Conservation (phyloP, 768 basidiomycete genomes). For the Leccinum subgranulosum region DNA sequence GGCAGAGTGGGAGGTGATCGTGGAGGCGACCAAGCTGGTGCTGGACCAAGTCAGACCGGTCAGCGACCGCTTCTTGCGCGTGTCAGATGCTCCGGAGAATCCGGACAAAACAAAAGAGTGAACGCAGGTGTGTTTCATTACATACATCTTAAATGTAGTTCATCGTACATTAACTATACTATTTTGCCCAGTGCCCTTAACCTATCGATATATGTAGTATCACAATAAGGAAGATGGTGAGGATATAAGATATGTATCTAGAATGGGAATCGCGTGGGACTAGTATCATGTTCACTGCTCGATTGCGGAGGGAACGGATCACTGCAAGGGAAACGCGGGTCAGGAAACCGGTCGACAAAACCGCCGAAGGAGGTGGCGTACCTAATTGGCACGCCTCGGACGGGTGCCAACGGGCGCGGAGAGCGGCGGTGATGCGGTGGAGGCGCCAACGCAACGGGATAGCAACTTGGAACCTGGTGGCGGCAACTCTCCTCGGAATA, state of each 20-base stretch:
- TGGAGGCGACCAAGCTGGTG: conserved; percentile 74
- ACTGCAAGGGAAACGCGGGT: conserved; percentile 7
- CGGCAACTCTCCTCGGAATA: conserved; percentile 19
- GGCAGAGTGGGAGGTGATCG: conserved; percentile 89
- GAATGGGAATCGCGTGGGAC: conserved; percentile 28
- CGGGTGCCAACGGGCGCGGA: conserved; percentile 12
- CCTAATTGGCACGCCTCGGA: conserved; percentile 13
- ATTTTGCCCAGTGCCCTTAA: conserved; percentile 16
- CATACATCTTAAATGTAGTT: not conserved
- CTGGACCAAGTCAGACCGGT: conserved; percentile 49
- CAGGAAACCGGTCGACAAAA: not conserved
- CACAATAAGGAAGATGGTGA: not conserved
- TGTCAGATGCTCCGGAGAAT: not conserved
- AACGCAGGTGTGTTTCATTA: conserved; percentile 9
- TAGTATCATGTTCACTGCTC: conserved; percentile 5
- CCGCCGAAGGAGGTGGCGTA: conserved; percentile 1
- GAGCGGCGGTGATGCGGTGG: conserved; percentile 29
- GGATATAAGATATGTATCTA: conserved; percentile 14
- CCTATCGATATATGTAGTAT: conserved; percentile 11
- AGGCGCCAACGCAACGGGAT: conserved; percentile 23
- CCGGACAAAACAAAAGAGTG: not conserved
- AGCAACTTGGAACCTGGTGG: conserved; percentile 5
- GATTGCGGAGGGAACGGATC: conserved; percentile 17
- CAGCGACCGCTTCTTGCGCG: not conserved
- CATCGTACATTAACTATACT: conserved; percentile 18